phyloP scores from a whole-genome alignment of 495 filamentous ascomycete species.

The Friedmanniomyces simplex region DNA sequence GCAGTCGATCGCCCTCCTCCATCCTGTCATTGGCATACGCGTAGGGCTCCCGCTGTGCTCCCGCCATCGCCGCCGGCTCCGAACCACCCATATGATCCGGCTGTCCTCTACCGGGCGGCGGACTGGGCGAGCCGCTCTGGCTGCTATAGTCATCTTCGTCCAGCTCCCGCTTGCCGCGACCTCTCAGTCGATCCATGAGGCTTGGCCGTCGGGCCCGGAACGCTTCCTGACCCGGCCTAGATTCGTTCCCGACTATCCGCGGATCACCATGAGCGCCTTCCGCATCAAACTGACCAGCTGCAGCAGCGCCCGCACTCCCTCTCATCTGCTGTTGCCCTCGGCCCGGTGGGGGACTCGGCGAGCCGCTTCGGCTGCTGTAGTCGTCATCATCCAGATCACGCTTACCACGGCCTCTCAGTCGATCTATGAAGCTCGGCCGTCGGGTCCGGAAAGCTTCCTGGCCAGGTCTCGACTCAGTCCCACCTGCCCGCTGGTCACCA shows the following conservation, averaged over 20 bases:
- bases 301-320: neutral
- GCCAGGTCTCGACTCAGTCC: neutral
- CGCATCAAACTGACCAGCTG: neutral
- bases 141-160: neutral
- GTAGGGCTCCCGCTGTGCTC: neutral
- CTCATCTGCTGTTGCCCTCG: neutral
- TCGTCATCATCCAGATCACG: neutral
- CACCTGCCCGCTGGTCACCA: neutral
- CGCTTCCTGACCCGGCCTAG: neutral
- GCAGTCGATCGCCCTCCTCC: neutral
- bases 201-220: neutral
- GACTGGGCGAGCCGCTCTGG: neutral
- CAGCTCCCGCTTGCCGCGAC: neutral
- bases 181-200: neutral
- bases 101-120: neutral
- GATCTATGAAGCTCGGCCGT: neutral
- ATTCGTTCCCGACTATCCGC: neutral
- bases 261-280: neutral
- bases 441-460: neutral
- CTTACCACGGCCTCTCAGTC: neutral
- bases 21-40: neutral
- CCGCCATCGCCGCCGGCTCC: neutral
- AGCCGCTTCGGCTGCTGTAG: neutral
- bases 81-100: neutral
- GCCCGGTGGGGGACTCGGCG: neutral